Conservation (phyloP, 106 monocot species). For the Amphibolis antarctica region DNA sequence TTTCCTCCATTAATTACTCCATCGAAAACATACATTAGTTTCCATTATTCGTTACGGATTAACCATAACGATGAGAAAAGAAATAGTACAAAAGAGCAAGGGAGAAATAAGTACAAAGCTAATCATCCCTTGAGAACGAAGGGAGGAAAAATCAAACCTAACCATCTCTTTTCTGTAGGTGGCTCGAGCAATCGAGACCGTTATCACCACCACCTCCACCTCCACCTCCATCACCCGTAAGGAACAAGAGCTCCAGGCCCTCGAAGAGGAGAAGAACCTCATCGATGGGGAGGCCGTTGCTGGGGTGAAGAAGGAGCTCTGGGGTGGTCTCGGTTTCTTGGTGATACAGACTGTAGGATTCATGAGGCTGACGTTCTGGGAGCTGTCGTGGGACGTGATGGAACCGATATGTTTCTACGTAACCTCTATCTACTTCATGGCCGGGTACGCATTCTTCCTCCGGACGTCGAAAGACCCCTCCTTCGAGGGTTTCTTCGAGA, state of each 20-base stretch:
- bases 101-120: background rate
- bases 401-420: slow-evolving; percentile 16
- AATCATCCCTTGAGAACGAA: background rate
- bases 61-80: too few relatives aligned
- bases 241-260: slow-evolving; percentile 3
- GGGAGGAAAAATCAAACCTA: background rate
- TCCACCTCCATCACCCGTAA: background rate
- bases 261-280: slow-evolving; percentile 1
- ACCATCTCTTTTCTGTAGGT: slow-evolving; percentile 4
- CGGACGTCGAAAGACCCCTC: slow-evolving; percentile 13
- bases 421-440: slow-evolving; percentile 15
- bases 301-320: slow-evolving; percentile 4
- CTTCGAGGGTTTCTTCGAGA: slow-evolving; percentile 18
- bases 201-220: background rate
- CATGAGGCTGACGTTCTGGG: slow-evolving; percentile 17
- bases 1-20: background rate
- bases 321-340: slow-evolving; percentile 8
- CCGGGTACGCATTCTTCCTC: slow-evolving; percentile 15
- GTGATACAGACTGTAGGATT: slow-evolving; percentile 7
- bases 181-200: slow-evolving; percentile 9
- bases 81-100: background rate
- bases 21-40: too few relatives aligned
- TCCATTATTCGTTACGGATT: too few relatives aligned
- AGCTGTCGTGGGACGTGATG: slow-evolving; percentile 20
- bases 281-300: slow-evolving; percentile 6